A percentile compares a stretch with the other conserved stretches of the same genome.
These are phyloP conservation scores for Cystobasidium slooffiae DNA, from an alignment of 1,284 basidiomycete genomes.

Conservation along the genomic window DNA sequence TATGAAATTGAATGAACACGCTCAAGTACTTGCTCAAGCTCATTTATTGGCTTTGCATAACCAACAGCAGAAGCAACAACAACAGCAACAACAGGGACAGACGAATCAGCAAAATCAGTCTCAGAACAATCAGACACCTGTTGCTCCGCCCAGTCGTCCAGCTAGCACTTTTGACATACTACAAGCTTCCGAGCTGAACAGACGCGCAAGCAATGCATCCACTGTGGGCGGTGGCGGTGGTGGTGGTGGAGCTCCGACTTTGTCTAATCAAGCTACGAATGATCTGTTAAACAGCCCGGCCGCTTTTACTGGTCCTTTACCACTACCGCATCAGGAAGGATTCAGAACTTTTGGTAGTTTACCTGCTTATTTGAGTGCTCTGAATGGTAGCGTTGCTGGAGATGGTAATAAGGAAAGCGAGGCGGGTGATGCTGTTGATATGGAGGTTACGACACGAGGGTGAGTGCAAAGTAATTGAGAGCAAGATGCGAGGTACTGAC, in stretches of 20 bases:
- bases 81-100: not conserved
- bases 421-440: not conserved
- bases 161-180: not conserved
- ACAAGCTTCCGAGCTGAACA: not conserved
- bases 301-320: constrained; percentile 26
- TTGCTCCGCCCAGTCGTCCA: too few species aligned
- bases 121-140: too few species aligned
- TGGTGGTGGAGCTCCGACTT: not conserved
- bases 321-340: constrained; percentile 23
- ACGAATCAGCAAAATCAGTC: not conserved
- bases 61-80: not conserved
- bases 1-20: not conserved
- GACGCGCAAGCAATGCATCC: constrained; percentile 11
- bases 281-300: constrained; percentile 15
- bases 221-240: constrained; percentile 19
- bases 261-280: not conserved
- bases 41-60: not conserved
- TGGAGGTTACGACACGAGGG: constrained; percentile 8
- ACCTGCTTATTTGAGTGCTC: not conserved
- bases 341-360: constrained; percentile 2
- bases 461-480: not conserved
- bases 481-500: not conserved
- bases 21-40: constrained; percentile 5
- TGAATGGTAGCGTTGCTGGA: constrained; percentile 5
- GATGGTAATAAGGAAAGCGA: not conserved